A percentile compares a stretch with the other conserved stretches of the same genome.
These are phyloP conservation scores for Leccinum fibrillosum DNA, from an alignment of 768 basidiomycete genomes.

Conservation along the genomic window DNA sequence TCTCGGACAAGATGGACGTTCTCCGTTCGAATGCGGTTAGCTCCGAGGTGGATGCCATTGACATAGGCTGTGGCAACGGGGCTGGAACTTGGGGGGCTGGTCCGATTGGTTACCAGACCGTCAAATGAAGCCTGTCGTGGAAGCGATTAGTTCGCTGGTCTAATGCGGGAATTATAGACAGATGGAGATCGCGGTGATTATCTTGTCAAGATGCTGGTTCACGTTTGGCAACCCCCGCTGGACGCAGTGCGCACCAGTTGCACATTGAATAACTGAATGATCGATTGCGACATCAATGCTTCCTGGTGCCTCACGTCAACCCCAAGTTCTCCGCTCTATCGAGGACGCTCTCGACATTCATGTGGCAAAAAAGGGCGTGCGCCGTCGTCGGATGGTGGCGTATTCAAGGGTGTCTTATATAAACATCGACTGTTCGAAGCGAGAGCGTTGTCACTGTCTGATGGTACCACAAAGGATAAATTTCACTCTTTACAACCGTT, in stretches of 20 bases:
- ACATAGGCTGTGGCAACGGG: conserved; percentile 3
- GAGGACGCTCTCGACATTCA: conserved; percentile 8
- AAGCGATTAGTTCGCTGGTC: conserved; percentile 7
- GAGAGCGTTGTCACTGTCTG: neutral
- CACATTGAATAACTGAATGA: neutral
- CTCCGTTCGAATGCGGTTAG: conserved; percentile 3
- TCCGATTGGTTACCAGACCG: neutral
- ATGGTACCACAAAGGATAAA: conserved; percentile 6
- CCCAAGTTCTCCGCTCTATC: conserved; percentile 7
- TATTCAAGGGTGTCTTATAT: neutral
- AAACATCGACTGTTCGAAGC: conserved; percentile 7
- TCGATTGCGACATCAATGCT: conserved; percentile 2
- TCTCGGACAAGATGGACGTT: neutral
- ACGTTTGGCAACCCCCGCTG: neutral
- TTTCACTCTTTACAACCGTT: conserved; percentile 8
- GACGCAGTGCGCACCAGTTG: neutral
- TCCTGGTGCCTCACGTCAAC: conserved; percentile 5
- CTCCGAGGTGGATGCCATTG: neutral
- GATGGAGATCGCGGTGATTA: conserved; percentile 28
- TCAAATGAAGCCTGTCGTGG: neutral
- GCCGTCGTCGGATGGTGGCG: conserved; percentile 8
- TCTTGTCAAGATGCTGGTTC: neutral
- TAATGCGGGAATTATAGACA: conserved; percentile 10
- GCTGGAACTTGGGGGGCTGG: neutral
- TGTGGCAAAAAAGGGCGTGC: conserved; percentile 2